These are phyloP conservation scores for Alternaria brassicae DNA, from an alignment of 2,329 filamentous ascomycete species.

Conservation along the genomic window DNA sequence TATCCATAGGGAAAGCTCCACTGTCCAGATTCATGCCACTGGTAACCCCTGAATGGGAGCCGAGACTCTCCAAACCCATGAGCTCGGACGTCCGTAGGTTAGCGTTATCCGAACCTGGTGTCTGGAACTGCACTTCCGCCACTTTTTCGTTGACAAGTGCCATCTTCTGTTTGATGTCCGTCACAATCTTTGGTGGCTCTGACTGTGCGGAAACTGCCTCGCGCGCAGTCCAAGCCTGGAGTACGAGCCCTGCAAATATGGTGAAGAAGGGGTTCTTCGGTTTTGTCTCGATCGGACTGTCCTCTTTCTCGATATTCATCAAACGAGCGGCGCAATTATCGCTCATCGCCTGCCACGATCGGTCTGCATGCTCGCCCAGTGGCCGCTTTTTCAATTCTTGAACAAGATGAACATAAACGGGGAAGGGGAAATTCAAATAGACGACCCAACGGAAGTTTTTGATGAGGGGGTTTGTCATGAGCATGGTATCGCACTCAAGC, in stretches of 20 bases:
- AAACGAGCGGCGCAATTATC: constrained; percentile 55
- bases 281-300: constrained; percentile 24
- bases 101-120: background rate
- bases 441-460: constrained; percentile 55
- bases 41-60: background rate
- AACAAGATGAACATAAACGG: constrained; percentile 57
- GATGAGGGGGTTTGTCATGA: constrained; percentile 53
- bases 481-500: constrained; percentile 57
- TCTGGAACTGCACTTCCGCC: background rate
- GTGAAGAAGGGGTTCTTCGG: constrained; percentile 36
- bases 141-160: background rate
- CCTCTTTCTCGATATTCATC: constrained; percentile 15
- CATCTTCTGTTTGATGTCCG: constrained; percentile 8
- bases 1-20: constrained; percentile 1
- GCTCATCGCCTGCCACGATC: constrained; percentile 56
- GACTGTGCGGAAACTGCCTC: constrained; percentile 11
- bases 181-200: constrained; percentile 17
- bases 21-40: background rate
- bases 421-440: constrained; percentile 57
- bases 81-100: background rate
- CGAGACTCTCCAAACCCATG: constrained; percentile 3
- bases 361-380: constrained; percentile 38
- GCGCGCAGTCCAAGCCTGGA: constrained; percentile 57
- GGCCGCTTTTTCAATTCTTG: constrained; percentile 54
- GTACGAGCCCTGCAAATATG: constrained; percentile 62